phyloP scores from a whole-genome alignment of 129 eudicot genomes.

The Silybum marianum region DNA sequence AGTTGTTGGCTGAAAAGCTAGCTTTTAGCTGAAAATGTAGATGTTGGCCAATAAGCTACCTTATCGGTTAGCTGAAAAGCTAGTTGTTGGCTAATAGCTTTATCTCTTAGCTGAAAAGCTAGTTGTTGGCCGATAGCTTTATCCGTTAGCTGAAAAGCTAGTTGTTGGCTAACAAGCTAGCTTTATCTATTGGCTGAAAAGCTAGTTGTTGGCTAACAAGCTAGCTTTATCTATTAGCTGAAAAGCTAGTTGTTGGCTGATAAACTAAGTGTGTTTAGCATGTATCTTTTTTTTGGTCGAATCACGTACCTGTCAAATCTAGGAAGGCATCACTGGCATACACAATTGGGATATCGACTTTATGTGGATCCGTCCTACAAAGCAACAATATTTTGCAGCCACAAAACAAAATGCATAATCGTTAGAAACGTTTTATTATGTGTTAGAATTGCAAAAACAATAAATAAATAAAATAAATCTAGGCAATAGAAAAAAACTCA shows the following conservation, averaged over 20 bases:
- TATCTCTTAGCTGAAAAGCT: neutral
- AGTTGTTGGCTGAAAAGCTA: neutral
- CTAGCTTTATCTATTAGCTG: neutral
- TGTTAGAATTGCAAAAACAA: slow-evolving; percentile 12
- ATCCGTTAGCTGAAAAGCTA: neutral
- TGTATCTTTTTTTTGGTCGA: neutral
- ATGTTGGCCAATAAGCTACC: neutral
- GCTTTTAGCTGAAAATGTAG: neutral
- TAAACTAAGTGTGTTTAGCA: neutral
- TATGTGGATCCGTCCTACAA: slow-evolving; percentile 72
- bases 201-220: neutral
- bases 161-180: neutral
- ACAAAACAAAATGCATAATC: neutral
- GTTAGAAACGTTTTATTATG: neutral
- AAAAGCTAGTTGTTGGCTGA: neutral
- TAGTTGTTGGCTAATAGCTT: neutral
- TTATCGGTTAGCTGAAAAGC: neutral
- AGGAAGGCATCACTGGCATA: slow-evolving; percentile 90
- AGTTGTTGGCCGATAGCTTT: neutral
- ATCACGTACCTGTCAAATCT: slow-evolving; percentile 62
- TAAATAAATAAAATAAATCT: neutral
- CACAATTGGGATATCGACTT: slow-evolving; percentile 71
- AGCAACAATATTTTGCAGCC: slow-evolving; percentile 15
- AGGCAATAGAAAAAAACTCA: slow-evolving; percentile 58
- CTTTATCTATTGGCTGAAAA: neutral